Conservation (phyloP, 2,329 filamentous ascomycete species). For the Aspergillus chevalieri region DNA sequence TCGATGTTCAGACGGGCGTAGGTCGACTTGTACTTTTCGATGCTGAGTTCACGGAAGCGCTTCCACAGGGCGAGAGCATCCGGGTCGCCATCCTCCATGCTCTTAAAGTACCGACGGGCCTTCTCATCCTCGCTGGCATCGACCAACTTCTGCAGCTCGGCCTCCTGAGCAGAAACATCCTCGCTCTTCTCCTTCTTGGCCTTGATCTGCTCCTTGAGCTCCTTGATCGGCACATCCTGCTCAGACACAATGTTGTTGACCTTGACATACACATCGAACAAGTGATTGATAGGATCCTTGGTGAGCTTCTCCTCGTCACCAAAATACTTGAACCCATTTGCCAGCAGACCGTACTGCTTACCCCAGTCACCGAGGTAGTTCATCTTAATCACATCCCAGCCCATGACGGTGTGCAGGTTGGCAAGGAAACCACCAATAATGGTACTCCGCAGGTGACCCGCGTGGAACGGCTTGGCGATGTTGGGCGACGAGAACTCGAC, state of each 20-base stretch:
- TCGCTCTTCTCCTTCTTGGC: conserved; percentile 44
- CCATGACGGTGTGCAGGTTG: conserved; percentile 55
- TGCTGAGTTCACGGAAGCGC: conserved; percentile 58
- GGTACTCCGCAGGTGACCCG: conserved; percentile 59
- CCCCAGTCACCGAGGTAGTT: conserved; percentile 66
- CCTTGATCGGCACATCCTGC: conserved; percentile 54
- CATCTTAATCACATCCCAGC: conserved; percentile 59
- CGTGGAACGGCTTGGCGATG: conserved; percentile 62
- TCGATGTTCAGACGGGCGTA: conserved; percentile 60
- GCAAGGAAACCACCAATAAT: conserved; percentile 62
- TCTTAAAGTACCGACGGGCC: conserved; percentile 60
- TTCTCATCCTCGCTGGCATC: conserved; percentile 54
- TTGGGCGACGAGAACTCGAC: conserved; percentile 64
- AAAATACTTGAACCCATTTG: conserved; percentile 57
- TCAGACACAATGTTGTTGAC: conserved; percentile 53
- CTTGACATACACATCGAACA: conserved; percentile 62
- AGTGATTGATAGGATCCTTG: conserved; percentile 58
- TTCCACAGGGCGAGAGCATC: conserved; percentile 57
- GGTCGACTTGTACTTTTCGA: conserved; percentile 58
- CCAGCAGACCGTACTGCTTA: conserved; percentile 60
- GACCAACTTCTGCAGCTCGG: conserved; percentile 44
- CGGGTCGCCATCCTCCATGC: conserved; percentile 58
- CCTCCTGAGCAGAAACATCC: conserved; percentile 43
- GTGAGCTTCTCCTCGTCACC: conserved; percentile 55
- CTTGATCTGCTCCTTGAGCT: conserved; percentile 46